Evolutionary conservation across 306 rosid genomes (phyloP).

Genomic region (Herpetospermum pedunculosum): DNA sequence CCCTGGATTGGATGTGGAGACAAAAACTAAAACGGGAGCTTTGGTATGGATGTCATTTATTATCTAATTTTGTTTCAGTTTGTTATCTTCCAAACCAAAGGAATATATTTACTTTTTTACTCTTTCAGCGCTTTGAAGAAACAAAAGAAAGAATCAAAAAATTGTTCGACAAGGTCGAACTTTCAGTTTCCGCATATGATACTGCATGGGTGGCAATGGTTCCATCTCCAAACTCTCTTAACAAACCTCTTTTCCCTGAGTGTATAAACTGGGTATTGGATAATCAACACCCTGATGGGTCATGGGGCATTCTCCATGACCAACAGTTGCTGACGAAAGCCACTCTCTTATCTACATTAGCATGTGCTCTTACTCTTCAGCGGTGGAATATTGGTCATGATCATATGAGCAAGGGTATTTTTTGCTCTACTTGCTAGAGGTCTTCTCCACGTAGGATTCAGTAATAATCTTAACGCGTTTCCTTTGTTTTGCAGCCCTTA

Average conservation of each 20-base stretch:
- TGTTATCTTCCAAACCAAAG: neutral
- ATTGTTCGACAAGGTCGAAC: conserved; percentile 57
- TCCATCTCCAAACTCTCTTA: conserved; percentile 41
- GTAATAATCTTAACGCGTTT: neutral
- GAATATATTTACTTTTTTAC: neutral
- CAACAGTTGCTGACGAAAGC: conserved; percentile 48
- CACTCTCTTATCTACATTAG: conserved; percentile 63
- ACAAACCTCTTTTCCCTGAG: conserved; percentile 53
- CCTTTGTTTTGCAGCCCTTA: conserved; percentile 44
- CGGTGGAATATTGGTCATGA: conserved; percentile 56
- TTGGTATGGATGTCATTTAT: conserved; percentile 17
- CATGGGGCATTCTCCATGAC: conserved; percentile 49
- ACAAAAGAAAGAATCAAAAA: conserved; percentile 43
- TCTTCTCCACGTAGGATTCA: neutral
- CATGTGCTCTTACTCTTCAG: conserved; percentile 56
- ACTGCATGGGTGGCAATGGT: conserved; percentile 96
- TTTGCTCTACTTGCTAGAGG: neutral
- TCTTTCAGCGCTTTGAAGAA: conserved; percentile 41
- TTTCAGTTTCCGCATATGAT: conserved; percentile 67
- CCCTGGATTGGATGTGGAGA: conserved; percentile 3
- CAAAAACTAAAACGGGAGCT: conserved; percentile 8
- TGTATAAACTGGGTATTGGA: conserved; percentile 63
- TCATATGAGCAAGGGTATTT: conserved; percentile 45
- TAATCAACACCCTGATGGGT: conserved; percentile 68
- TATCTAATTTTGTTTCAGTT: neutral